These are phyloP conservation scores for Podaxis carcinomalis DNA, from an alignment of 768 basidiomycete species.

Conservation along the genomic window DNA sequence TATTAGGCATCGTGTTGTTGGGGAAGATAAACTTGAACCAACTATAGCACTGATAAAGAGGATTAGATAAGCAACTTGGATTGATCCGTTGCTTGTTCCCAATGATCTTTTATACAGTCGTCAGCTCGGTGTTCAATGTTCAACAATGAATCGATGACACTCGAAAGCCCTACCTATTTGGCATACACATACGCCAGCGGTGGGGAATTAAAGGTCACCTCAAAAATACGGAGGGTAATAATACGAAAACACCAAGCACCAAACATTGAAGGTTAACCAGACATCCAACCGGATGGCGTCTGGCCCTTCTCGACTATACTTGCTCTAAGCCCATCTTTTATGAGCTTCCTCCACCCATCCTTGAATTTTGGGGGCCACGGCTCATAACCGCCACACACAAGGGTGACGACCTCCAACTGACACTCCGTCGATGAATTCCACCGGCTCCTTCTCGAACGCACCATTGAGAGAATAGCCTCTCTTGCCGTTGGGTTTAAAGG, in stretches of 20 bases:
- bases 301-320: background rate
- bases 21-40: background rate
- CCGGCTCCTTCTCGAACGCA: background rate
- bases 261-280: background rate
- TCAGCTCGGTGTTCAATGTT: background rate
- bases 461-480: background rate
- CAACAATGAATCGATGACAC: too few species aligned
- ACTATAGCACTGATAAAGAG: background rate
- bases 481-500: background rate
- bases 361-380: background rate
- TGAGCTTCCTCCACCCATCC: background rate
- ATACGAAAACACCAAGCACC: too few species aligned
- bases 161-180: too few species aligned
- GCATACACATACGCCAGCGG: too few species aligned
- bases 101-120: background rate
- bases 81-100: background rate
- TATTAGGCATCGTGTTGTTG: slow-evolving; percentile 1
- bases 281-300: background rate
- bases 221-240: too few species aligned
- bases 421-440: background rate
- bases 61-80: background rate
- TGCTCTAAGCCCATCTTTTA: background rate
- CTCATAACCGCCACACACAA: background rate
- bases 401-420: background rate
- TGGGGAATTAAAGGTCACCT: too few species aligned